Base-by-base conservation (phyloP, 2,329 filamentous ascomycete species). In the Nigrograna mackinnonii region DNA sequence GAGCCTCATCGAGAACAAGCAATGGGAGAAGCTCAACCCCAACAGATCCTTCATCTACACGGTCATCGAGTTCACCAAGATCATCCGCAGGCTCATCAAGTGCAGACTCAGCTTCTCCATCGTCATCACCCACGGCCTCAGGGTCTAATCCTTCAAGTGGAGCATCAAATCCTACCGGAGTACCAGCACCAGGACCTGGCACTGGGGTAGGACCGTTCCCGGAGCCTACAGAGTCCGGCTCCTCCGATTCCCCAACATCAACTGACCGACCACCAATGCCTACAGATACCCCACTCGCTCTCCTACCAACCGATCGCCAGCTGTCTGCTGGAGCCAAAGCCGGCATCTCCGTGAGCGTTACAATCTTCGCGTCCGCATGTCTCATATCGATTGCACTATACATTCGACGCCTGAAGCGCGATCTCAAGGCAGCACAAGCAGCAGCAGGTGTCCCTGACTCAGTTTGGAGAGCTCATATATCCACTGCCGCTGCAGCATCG, bases 341-440 rank as follows among this genome's bases (percentile, higher is more conserved):
- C 14, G 57, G 55, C 4, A 55, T 62, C n/a, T 43, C 46, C 13
- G 24, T 55, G 22, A 40, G 41, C 22, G 46, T 34, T 16, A 13
- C 31, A 9, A 9, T 34, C 31, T 16, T 34, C 31, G 12, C 17
- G 11, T 11, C 31, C 31, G 11, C 31, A 12, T 9, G 13, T 9
- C 31, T 34, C 31, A 34, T 60, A 18, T 38, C 49, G 6, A 5
- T 51, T 11, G 19, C 58, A 32, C 41, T 50, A 7, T 62, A 62
- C 46, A 62, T 60, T 37, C 50, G 54, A 2, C 57, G 52, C 16
- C 31, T 62, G 12, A 62, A 58, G 42, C 50, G 50, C 39, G 49
- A 56, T 11, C 47, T 57, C 4, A 26, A 22, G n/a, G 40, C 43
- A 13, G 55, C 49, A 4, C 47, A 58, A 43, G 51, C 43, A 14